phyloP scores from a whole-genome alignment of 768 basidiomycete genomes.

The Sporobolomyces roseus region DNA sequence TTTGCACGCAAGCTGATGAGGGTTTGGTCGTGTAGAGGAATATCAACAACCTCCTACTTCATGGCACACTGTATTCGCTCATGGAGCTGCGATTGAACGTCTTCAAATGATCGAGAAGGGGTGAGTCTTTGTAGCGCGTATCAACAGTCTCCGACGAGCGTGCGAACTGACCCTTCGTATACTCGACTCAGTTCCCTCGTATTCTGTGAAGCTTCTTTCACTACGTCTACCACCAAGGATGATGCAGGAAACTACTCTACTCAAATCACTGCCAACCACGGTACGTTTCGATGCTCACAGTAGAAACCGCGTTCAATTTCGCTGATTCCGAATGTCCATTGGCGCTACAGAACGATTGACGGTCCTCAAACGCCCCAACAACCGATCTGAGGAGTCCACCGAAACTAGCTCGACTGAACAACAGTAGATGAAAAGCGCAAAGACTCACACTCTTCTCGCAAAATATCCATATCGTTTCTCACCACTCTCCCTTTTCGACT shows the following conservation, averaged over 20 bases:
- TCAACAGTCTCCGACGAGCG: not conserved
- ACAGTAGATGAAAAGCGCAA: no score
- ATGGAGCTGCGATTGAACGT: constrained; percentile 64
- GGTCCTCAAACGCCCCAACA: constrained; percentile 24
- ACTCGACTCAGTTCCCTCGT: constrained; percentile 54
- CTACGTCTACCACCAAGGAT: constrained; percentile 19
- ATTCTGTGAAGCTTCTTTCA: constrained; percentile 70
- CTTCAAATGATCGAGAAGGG: constrained; percentile 67
- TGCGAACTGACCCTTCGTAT: not conserved
- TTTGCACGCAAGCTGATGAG: not conserved
- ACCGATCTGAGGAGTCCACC: constrained; percentile 7
- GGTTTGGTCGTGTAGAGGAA: constrained; percentile 52
- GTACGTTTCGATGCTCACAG: no score
- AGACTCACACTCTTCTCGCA: no score
- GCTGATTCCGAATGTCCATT: no score
- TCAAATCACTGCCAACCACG: constrained; percentile 27
- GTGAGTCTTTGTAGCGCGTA: constrained; percentile 15
- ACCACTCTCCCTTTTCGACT: not conserved
- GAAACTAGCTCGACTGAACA: constrained; percentile 9
- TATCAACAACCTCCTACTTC: constrained; percentile 57
- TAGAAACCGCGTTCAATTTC: no score
- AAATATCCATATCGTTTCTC: no score
- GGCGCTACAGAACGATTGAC: constrained; percentile 33
- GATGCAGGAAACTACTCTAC: constrained; percentile 33
- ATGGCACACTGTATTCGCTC: constrained; percentile 74